phyloP scores from a whole-genome alignment of 2,329 filamentous ascomycete species.

The Ascosphaera pollenicola region DNA sequence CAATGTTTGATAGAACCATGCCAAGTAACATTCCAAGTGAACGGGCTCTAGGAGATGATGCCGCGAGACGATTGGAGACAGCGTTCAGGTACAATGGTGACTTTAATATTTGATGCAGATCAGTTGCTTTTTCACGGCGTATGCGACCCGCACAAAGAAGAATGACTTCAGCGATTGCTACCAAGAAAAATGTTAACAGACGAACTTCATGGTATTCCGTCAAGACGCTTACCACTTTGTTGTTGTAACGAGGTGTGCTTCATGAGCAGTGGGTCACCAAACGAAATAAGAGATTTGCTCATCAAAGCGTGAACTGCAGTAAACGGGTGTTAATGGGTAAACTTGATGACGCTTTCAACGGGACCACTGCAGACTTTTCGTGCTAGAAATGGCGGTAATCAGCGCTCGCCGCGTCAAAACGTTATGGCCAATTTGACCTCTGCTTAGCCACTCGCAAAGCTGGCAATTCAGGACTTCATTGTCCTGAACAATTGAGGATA shows the following conservation, averaged over 20 bases:
- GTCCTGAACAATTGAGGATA: conserved; percentile 28
- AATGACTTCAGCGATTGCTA: conserved; percentile 59
- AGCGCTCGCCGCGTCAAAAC: conserved; percentile 46
- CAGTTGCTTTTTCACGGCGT: conserved; percentile 40
- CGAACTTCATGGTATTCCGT: not conserved
- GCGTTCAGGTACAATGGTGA: conserved; percentile 52
- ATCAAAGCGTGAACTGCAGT: conserved; percentile 26
- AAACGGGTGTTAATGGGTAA: conserved; percentile 7
- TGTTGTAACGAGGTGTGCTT: conserved; percentile 63
- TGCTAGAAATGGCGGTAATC: conserved; percentile 27
- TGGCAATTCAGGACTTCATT: conserved; percentile 29
- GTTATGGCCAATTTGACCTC: conserved; percentile 40
- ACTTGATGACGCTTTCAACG: not conserved
- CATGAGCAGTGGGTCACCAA: conserved; percentile 73
- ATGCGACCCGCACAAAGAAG: conserved; percentile 60
- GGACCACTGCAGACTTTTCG: not conserved
- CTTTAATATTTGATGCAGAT: conserved; percentile 45
- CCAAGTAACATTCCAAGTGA: conserved; percentile 80
- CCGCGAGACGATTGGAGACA: conserved; percentile 65
- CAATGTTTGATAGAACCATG: conserved; percentile 43
- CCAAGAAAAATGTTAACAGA: conserved; percentile 4
- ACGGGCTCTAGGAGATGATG: conserved; percentile 51
- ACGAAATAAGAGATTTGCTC: conserved; percentile 47
- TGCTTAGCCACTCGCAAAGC: conserved; percentile 42
- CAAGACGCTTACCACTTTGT: conserved; percentile 48